Evolutionary conservation across 306 rosid genomes (phyloP).

Genomic region (Abrus precatorius): DNA sequence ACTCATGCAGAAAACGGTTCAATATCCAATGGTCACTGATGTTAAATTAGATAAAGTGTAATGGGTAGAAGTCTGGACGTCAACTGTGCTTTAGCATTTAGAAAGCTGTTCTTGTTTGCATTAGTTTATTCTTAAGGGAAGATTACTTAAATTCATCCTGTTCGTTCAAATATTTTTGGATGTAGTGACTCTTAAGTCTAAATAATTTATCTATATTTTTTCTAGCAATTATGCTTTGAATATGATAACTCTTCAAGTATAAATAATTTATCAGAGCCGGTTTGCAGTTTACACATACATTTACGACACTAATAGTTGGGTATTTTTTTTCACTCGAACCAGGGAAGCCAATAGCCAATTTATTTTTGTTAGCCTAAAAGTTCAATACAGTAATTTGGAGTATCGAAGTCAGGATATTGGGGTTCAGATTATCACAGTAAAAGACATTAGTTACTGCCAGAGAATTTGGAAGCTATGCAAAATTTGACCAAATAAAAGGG

Average conservation of each 20-base stretch:
- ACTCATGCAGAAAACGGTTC: conserved; percentile 45
- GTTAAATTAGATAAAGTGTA: conserved; percentile 1
- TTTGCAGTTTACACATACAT: neutral
- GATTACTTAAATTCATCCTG: conserved; percentile 39
- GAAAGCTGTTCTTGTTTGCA: conserved; percentile 26
- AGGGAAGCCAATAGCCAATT: too few relatives aligned
- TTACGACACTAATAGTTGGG: neutral
- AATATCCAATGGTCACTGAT: conserved; percentile 66
- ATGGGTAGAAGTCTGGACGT: conserved; percentile 23
- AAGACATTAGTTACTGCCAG: too few relatives aligned
- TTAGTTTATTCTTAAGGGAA: conserved; percentile 45
- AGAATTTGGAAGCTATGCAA: too few relatives aligned
- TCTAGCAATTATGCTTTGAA: conserved; percentile 18
- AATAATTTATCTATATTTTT: conserved; percentile 4
- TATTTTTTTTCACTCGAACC: too few relatives aligned
- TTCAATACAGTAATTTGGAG: too few relatives aligned
- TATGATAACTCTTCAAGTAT: neutral
- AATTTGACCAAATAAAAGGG: too few relatives aligned
- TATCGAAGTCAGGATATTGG: too few relatives aligned
- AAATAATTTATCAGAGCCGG: too few relatives aligned
- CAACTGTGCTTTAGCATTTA: conserved; percentile 44
- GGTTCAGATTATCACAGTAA: too few relatives aligned
- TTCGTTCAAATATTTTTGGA: conserved; percentile 11
- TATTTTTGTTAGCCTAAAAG: too few relatives aligned
- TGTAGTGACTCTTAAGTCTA: conserved; percentile 30